Base-by-base conservation (phyloP, 306 rosid species). In the Vigna trinervia region DNA sequence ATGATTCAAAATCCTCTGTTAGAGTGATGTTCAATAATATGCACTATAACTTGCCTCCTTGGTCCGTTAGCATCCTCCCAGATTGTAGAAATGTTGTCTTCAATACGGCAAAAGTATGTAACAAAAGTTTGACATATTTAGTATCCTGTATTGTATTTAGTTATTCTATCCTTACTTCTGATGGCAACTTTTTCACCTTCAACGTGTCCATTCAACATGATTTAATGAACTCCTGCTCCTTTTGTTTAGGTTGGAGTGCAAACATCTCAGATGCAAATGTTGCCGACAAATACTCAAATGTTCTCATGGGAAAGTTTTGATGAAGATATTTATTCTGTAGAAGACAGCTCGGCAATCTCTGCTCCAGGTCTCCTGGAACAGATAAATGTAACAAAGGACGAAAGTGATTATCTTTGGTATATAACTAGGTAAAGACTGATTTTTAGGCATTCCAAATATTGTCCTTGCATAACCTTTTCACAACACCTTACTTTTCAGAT, bases 321-420 rank as follows among this genome's bases (percentile, higher is more conserved):
- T 66, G 97, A 92, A 83, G 96, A 90, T 67, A 60, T 77, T 67
- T 75, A 85, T 63, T 78, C 96, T 26, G 41, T 83, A 46, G 96
- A 88, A 54, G 97, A 90, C 30, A 87, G 92, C 73, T 79, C 89
- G 14, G 79, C 90, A 38, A 43, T 88, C 75, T 84, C 88, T 17
- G 85, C 90, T 72, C 77, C 90, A 8, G 96, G 92, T 80, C 91
- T 92, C 83, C 74, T 90, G 83, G 97, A 92, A 48, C 96, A 92
- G 86, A 83, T 92, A 58, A 92, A 92, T 38, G 92, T 92, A 74
- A 92, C 97, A 8, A 81, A 89, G 63, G 97, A 92, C 81, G 56
- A 84, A 73, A 92, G 92, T 36, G 97, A 92, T 82, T 92, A 92
- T 80, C 90, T 92, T 48, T 92, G 97, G 97, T 92, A 92, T 84